These are phyloP conservation scores for Zea mays DNA, from an alignment of 176 grass and related monocot species.

Conservation along the genomic window DNA sequence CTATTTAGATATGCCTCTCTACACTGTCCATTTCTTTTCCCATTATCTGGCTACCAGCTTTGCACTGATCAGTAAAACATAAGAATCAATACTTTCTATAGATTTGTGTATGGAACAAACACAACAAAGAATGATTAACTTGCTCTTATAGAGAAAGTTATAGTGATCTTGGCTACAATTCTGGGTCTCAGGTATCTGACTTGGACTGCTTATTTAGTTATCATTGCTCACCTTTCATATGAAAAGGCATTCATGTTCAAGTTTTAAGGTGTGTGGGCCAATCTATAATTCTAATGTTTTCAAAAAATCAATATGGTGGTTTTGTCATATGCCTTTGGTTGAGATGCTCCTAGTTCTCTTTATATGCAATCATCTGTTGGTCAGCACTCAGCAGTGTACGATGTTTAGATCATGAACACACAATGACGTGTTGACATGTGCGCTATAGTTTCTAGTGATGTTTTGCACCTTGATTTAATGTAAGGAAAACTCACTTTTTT, in stretches of 20 bases:
- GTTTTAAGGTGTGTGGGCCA: no score
- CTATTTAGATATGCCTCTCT: conserved; percentile 20
- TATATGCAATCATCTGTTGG: no score
- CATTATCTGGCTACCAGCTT: background rate
- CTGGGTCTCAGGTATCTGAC: conserved; percentile 8
- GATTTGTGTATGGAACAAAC: background rate
- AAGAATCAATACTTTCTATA: background rate
- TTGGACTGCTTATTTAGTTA: conserved; percentile 16
- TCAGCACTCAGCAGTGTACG: no score
- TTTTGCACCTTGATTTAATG: no score
- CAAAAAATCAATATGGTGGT: no score
- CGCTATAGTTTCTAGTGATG: no score
- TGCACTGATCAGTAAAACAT: background rate
- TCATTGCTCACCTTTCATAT: conserved; percentile 6
- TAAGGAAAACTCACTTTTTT: no score
- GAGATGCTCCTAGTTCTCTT: no score
- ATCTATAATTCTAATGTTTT: no score
- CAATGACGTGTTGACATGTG: no score
- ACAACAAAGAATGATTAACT: conserved; percentile 1
- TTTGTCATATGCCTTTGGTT: no score
- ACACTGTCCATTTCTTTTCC: background rate
- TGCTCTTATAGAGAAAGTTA: background rate
- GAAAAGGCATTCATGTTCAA: conserved; percentile 2
- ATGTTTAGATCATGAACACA: no score
- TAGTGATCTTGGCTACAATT: background rate